These are phyloP conservation scores for Apiospora hydei DNA, from an alignment of 2,329 filamentous ascomycete genomes.

Conservation along the genomic window DNA sequence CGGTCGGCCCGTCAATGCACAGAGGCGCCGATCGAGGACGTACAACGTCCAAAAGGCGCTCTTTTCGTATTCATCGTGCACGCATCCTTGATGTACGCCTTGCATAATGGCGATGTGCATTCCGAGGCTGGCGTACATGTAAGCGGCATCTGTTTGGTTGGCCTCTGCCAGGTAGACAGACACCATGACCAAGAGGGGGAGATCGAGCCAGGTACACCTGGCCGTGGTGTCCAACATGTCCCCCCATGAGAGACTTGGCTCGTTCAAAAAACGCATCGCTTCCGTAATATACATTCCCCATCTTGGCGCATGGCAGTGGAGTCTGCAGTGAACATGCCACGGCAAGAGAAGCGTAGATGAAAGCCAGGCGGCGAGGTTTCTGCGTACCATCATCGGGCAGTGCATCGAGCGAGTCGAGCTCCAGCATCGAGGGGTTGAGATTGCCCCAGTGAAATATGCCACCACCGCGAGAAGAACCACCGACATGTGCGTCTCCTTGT, in stretches of 20 bases:
- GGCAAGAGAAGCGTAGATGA: constrained; percentile 56
- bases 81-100: constrained; percentile 54
- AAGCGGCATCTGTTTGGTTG: constrained; percentile 57
- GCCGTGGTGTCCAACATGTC: constrained; percentile 55
- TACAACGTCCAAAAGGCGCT: constrained; percentile 61
- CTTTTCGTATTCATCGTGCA: constrained; percentile 51
- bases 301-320: constrained; percentile 38
- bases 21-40: constrained; percentile 56
- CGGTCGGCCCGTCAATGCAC: constrained; percentile 58
- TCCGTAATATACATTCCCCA: constrained; percentile 38
- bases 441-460: constrained; percentile 59
- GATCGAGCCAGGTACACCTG: constrained; percentile 50
- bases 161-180: constrained; percentile 57
- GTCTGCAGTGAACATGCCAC: constrained; percentile 44
- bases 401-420: constrained; percentile 30
- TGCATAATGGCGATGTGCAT: constrained; percentile 57
- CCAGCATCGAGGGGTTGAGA: constrained; percentile 37
- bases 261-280: constrained; percentile 55
- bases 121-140: constrained; percentile 54
- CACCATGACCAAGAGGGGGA: constrained; percentile 55
- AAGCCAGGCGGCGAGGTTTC: constrained; percentile 43
- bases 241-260: constrained; percentile 51
- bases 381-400: constrained; percentile 37
- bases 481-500: constrained; percentile 50
- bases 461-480: constrained; percentile 51